Percentiles rank a stretch among this genome's conserved stretches.
Conservation (phyloP, 768 basidiomycete species). For the Cantharellus cinnabarinus region DNA sequence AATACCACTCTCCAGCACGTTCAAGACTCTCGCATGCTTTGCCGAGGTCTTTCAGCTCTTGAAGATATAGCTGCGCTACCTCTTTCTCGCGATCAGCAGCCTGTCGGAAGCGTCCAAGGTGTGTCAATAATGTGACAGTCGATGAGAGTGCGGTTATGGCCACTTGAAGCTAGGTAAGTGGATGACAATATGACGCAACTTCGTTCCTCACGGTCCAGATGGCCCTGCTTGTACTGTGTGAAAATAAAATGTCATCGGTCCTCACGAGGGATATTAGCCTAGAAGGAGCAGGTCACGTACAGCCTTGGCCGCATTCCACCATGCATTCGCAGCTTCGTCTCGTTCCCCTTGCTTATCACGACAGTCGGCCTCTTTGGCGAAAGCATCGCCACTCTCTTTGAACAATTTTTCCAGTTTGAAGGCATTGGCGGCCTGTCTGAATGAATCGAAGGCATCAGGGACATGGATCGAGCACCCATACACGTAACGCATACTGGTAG, state of each 20-base stretch:
- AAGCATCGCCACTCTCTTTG: conserved; percentile 81
- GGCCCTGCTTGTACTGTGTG: conserved; percentile 55
- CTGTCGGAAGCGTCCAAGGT: conserved; percentile 81
- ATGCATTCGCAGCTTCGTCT: conserved; percentile 94
- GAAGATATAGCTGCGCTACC: conserved; percentile 46
- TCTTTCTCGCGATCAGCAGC: conserved; percentile 97
- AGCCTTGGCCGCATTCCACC: conserved; percentile 94
- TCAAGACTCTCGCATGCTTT: conserved; percentile 83
- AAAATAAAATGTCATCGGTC: neutral
- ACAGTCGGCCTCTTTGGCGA: conserved; percentile 86
- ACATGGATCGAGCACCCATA: neutral
- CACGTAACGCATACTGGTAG: neutral
- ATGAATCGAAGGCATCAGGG: neutral
- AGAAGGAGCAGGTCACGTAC: neutral
- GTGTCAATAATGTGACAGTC: conserved; percentile 65
- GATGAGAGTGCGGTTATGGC: conserved; percentile 73
- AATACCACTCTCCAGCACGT: conserved; percentile 90
- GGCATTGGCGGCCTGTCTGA: conserved; percentile 7
- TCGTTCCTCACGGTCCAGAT: conserved; percentile 47
- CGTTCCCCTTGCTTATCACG: conserved; percentile 69
- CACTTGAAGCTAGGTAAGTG: conserved; percentile 29
- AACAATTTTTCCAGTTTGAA: conserved; percentile 65
- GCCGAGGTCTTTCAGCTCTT: conserved; percentile 49
- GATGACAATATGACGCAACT: neutral
- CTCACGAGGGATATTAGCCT: neutral